A percentile compares a stretch with the other conserved stretches of the same genome.
Evolutionary conservation across 1,139 yeast species (phyloP).

Genomic region (Hyphopichia fennica): DNA sequence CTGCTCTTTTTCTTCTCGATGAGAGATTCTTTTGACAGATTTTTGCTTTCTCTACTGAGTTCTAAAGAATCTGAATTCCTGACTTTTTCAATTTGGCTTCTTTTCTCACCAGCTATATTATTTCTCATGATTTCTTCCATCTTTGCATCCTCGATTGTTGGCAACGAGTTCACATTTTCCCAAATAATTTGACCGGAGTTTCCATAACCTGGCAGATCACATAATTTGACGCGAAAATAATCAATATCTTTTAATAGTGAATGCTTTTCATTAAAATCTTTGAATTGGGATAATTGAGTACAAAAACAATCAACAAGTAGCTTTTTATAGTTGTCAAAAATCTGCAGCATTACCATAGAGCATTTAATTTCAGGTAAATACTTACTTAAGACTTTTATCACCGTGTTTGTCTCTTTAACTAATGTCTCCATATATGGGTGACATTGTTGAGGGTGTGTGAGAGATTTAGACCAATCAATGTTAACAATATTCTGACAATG

Average conservation of each 20-base stretch:
- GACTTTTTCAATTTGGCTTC: background rate
- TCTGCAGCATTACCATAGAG: constrained; percentile 50
- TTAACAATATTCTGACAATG: constrained; percentile 48
- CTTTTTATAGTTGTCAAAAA: constrained; percentile 61
- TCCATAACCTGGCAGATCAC: constrained; percentile 63
- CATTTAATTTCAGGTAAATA: constrained; percentile 57
- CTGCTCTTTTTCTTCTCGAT: too few relatives aligned
- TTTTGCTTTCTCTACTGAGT: background rate
- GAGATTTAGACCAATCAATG: constrained; percentile 52
- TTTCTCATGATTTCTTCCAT: constrained; percentile 50
- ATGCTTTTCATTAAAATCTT: constrained; percentile 54
- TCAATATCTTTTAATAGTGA: constrained; percentile 61
- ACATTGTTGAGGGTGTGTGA: constrained; percentile 43
- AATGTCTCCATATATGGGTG: constrained; percentile 66
- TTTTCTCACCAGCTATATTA: constrained; percentile 29
- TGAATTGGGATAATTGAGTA: constrained; percentile 50
- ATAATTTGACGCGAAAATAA: constrained; percentile 60
- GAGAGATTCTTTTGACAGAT: background rate
- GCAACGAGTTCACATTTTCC: constrained; percentile 61
- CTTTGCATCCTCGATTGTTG: constrained; percentile 49
- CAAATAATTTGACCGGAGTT: constrained; percentile 65
- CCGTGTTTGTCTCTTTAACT: constrained; percentile 65
- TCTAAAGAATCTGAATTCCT: background rate
- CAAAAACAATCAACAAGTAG: constrained; percentile 55
- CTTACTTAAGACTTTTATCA: constrained; percentile 58